phyloP scores from a whole-genome alignment of 2,329 filamentous ascomycete species.

The Blastomyces gilchristii region DNA sequence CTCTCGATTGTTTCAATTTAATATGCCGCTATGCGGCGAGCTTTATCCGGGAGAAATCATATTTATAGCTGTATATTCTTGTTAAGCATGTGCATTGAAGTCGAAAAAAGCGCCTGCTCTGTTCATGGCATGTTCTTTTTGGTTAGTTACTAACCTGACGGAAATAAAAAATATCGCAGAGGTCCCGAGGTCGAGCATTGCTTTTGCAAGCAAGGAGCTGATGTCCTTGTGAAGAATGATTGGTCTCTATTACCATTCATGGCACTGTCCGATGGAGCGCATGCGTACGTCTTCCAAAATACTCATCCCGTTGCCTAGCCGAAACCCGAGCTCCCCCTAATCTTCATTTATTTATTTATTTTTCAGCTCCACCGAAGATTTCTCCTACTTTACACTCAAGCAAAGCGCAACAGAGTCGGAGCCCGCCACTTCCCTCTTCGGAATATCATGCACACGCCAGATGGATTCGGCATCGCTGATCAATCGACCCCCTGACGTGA shows the following conservation, averaged over 20 bases:
- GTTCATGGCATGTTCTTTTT: neutral
- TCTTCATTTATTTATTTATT: neutral
- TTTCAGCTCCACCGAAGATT: conserved; percentile 74
- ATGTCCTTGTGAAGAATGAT: conserved; percentile 74
- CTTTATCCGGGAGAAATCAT: neutral
- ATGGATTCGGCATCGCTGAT: conserved; percentile 69
- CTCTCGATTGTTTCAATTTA: neutral
- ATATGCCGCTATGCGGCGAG: neutral
- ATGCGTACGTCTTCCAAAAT: conserved; percentile 54
- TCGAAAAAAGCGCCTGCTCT: neutral
- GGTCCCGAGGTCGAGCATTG: conserved; percentile 91
- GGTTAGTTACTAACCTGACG: neutral
- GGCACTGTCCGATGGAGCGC: conserved; percentile 90
- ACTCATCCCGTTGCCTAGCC: neutral
- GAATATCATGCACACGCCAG: conserved; percentile 89
- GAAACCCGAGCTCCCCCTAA: neutral
- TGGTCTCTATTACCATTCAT: conserved; percentile 93
- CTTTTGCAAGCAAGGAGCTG: conserved; percentile 68
- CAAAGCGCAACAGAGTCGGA: conserved; percentile 37
- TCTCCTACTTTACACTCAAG: conserved; percentile 93
- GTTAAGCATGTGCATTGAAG: neutral
- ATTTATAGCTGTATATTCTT: neutral
- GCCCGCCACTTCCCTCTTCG: conserved; percentile 75
- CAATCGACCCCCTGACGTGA: conserved; percentile 76
- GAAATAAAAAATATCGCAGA: conserved; percentile 28